phyloP scores from a whole-genome alignment of 805 yeast species.

The Lachancea waltii region DNA sequence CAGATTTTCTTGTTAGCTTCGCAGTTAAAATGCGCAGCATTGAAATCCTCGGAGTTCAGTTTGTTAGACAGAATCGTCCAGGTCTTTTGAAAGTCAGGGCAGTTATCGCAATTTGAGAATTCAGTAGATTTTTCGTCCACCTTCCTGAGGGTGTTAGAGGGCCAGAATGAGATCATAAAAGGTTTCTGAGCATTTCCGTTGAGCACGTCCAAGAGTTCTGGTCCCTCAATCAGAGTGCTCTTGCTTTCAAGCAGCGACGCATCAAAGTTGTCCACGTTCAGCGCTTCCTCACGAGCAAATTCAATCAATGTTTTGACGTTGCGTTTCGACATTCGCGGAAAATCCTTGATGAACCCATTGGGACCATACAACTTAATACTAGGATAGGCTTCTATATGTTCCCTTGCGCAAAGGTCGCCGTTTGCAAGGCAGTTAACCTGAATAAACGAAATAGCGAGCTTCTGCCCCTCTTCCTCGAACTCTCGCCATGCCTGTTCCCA shows the following conservation, averaged over 20 bases:
- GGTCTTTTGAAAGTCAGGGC: conserved; percentile 43
- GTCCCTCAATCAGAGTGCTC: conserved; percentile 36
- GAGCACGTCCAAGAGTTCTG: conserved; percentile 41
- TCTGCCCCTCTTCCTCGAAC: conserved; percentile 40
- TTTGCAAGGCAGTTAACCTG: conserved; percentile 82
- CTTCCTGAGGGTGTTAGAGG: conserved; percentile 39
- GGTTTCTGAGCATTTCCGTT: conserved; percentile 48
- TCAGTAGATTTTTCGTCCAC: conserved; percentile 28
- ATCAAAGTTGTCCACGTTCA: conserved; percentile 38
- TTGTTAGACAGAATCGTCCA: conserved; percentile 57
- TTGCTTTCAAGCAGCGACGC: conserved; percentile 36
- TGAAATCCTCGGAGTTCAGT: conserved; percentile 33
- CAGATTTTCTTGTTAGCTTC: conserved; percentile 45
- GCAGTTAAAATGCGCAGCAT: conserved; percentile 58
- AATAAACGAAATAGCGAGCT: conserved; percentile 45
- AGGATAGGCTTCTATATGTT: conserved; percentile 64
- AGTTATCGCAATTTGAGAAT: conserved; percentile 42
- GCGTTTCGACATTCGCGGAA: conserved; percentile 42
- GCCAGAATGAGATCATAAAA: conserved; percentile 59
- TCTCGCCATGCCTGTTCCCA: conserved; percentile 65
- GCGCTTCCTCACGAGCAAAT: conserved; percentile 49
- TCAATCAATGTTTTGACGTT: conserved; percentile 43
- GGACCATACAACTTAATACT: conserved; percentile 64
- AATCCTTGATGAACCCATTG: conserved; percentile 39
- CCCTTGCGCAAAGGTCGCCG: conserved; percentile 77